Base-by-base conservation (phyloP, 179 eudicot species). In the Corrigiola litoralis region DNA sequence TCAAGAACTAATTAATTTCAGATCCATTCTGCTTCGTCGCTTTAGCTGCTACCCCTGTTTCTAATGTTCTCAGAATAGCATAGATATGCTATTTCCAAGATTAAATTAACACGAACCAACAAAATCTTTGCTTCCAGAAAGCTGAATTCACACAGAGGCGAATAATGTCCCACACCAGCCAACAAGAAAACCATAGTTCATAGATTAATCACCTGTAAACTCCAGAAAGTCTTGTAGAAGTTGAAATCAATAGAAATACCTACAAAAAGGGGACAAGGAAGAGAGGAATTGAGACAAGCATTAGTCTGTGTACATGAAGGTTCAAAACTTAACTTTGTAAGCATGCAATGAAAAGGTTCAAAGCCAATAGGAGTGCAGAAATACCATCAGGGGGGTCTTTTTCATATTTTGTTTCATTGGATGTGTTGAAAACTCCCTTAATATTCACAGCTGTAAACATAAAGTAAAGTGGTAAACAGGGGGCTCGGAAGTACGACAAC, bases 211-310 rank as follows among this genome's bases (percentile, higher is more conserved):
- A 91, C 99, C 96, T 95, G 99, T 76, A 95, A 85, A 80, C 99
- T 85, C 99, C 99, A 95, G 79, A 95, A 87, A 53, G 97, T 95
- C 83, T 91, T 91, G 80, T 95, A 95, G 57, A 95, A 95, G 85
- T 95, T 95, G 86, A 95, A 88, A 79, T 95, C 99, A 71, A 91
- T 88, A 62, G 99, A 73, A 78, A 83, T 83, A 57, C 97, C 98
- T 92, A 71, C 54, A 44, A 28, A 1, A 58, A 59, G 58, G 28
- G 62, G 61, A 62, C 32, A 45, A 37, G n/a, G 23, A 58, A 23
- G 21, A 33, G 38, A 59, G 23, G 51, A 64, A 63, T 48, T 42
- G 44, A 18, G 42, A 61, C 58, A 41, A 18, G 17, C 32, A 62
- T 73, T 33, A 65, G 65, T 44, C 20, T 24, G 56, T 54, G 33